phyloP scores from a whole-genome alignment of 2,329 filamentous ascomycete species.

The Elsinoe australis region DNA sequence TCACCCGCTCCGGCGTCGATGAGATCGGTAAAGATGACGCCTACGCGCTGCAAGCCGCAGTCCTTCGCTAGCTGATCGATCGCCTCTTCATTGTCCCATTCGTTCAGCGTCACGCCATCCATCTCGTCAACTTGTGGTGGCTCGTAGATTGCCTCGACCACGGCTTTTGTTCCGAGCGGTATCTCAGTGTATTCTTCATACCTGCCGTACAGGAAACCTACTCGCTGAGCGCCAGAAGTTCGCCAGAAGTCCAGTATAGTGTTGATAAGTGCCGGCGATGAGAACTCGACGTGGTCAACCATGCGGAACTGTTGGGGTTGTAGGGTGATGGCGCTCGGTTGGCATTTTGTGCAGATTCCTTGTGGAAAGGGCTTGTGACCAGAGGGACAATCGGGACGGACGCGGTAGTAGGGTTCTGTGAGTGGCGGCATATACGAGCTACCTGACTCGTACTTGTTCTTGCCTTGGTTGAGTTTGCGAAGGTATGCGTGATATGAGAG shows the following conservation, averaged over 20 bases:
- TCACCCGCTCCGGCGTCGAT: constrained; percentile 64
- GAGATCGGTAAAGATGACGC: constrained; percentile 91
- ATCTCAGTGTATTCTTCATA: constrained; percentile 90
- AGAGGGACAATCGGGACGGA: constrained; percentile 80
- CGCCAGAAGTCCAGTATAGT: constrained; percentile 90
- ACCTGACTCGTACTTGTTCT: constrained; percentile 89
- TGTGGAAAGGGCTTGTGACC: constrained; percentile 91
- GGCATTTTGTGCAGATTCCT: constrained; percentile 96
- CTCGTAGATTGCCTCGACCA: constrained; percentile 96
- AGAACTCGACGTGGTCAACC: constrained; percentile 97
- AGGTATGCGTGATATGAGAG: constrained; percentile 91
- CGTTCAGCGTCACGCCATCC: constrained; percentile 76
- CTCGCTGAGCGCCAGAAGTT: constrained; percentile 69
- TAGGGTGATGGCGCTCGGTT: constrained; percentile 91
- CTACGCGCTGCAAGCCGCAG: constrained; percentile 81
- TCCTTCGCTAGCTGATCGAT: constrained; percentile 71
- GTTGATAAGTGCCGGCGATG: constrained; percentile 75
- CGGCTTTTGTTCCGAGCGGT: constrained; percentile 85
- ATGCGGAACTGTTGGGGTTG: constrained; percentile 91
- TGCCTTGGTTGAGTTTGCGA: constrained; percentile 88
- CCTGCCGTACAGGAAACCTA: constrained; percentile 85
- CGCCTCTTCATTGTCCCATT: constrained; percentile 78
- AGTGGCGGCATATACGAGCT: constrained; percentile 95
- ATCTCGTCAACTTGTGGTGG: constrained; percentile 82
- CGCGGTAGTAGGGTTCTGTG: constrained; percentile 84